Percentiles rank a stretch among this genome's conserved stretches.
Conservation (phyloP, 352 stramenopile species). For the Pythium dissotocum region DNA sequence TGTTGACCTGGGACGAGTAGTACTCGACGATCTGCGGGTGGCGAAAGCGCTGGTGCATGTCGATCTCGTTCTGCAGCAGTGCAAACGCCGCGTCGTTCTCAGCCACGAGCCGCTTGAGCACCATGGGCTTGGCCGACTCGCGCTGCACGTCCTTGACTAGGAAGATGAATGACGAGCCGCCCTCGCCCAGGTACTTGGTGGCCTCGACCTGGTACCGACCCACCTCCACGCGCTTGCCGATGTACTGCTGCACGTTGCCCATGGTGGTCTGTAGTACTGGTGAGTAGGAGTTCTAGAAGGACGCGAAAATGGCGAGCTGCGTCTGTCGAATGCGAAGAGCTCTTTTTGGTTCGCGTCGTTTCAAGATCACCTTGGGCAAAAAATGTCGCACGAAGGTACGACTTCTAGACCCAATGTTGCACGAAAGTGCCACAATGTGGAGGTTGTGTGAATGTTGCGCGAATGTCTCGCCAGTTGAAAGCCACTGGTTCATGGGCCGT, state of each 20-base stretch:
- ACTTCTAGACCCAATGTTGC: neutral
- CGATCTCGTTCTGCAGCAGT: constrained; percentile 70
- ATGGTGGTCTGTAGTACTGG: constrained; percentile 22
- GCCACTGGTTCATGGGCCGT: constrained; percentile 18
- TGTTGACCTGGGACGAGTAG: constrained; percentile 49
- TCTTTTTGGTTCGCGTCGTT: constrained; percentile 20
- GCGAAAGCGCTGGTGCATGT: constrained; percentile 69
- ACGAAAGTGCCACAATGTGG: neutral
- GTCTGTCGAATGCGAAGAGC: neutral
- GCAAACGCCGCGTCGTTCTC: constrained; percentile 64
- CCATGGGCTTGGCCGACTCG: constrained; percentile 41
- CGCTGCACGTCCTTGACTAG: constrained; percentile 61
- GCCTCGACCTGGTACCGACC: constrained; percentile 67
- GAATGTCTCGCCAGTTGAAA: constrained; percentile 27
- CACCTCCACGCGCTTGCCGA: constrained; percentile 65
- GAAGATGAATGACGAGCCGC: constrained; percentile 83
- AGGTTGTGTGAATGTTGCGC: constrained; percentile 21
- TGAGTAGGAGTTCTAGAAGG: constrained; percentile 1
- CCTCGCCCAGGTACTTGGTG: constrained; percentile 75
- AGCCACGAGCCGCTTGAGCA: constrained; percentile 74
- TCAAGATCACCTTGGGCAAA: constrained; percentile 4
- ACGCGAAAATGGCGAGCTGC: neutral
- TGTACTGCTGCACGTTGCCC: constrained; percentile 81
- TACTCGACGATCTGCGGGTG: constrained; percentile 74
- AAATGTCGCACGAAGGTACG: neutral